Evolutionary conservation across 129 eudicot genomes (phyloP), one percentile per base, ranked within the genome.

Genomic region (Centaurea solstitialis): DNA sequence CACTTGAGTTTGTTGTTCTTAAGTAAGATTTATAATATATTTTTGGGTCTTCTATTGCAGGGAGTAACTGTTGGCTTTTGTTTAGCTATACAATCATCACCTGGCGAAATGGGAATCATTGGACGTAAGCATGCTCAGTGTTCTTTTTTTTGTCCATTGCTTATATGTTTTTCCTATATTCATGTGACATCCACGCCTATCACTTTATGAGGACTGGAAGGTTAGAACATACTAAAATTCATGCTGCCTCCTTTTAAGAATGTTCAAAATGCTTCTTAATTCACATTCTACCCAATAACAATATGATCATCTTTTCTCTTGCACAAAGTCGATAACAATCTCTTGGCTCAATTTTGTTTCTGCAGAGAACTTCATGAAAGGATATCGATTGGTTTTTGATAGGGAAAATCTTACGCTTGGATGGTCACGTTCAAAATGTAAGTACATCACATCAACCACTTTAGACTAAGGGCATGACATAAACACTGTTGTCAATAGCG

Each of bases 291-390:
- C 30, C 30, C 30, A 26, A 1, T 26, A 2, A 26, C 30, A 26
- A 33, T 43, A 43, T 37, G 21, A 0, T 37, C 50, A 68, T 4
- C 37, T 33, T 21, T 9, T 73, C 22, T 43, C 5, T 6, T 37
- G 68, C 35, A 43, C 18, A 41, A 24, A 18, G 13, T 50, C 21
- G 2, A 15, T 73, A 43, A 73, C 76, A 74, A 24, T 59, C 37
- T 74, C 20, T 33, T 41, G 61, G 64, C 68, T 38, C 73, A 28
- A 9, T 24, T 71, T 70, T 28, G 17, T 72, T 3, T 78, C 37
- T 85, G 88, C 97, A 96, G 99, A 96, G 89, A 93, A 96, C 91
- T 96, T 85, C 90, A 96, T 96, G 98, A 87, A 89, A 9, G 97
- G 99, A 79, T 96, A 96, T 82, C 91, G 90, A 72, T 85, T 93